These are phyloP conservation scores for Mentha longifolia DNA, from an alignment of 257 asterid genomes.

Conservation along the genomic window DNA sequence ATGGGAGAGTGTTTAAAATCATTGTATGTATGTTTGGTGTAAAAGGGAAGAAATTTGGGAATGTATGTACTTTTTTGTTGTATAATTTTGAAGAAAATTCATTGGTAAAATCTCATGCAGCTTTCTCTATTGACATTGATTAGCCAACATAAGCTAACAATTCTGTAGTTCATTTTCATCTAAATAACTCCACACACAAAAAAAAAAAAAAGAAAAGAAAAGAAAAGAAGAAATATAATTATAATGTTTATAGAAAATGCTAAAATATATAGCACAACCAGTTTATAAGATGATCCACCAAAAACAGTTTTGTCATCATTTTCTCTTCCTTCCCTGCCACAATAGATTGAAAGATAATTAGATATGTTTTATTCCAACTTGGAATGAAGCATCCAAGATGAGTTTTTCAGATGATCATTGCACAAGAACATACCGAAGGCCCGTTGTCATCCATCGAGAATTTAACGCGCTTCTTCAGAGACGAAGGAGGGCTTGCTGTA, in stretches of 20 bases:
- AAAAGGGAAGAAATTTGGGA: constrained; percentile 10
- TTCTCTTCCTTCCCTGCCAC: constrained; percentile 73
- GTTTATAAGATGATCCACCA: not conserved
- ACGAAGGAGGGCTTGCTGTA: constrained; percentile 71
- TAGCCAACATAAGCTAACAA: too few species aligned
- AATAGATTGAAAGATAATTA: not conserved
- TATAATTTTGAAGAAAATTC: too few species aligned
- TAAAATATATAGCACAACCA: not conserved
- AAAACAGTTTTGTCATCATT: constrained; percentile 39
- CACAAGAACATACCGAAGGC: constrained; percentile 53
- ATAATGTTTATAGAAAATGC: not conserved
- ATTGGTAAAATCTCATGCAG: too few species aligned
- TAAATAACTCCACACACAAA: too few species aligned
- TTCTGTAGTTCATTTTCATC: too few species aligned
- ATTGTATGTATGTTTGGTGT: constrained; percentile 36
- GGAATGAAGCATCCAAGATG: not conserved
- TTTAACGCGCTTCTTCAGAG: constrained; percentile 69
- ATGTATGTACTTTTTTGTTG: constrained; percentile 1
- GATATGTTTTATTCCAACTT: not conserved
- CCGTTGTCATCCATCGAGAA: constrained; percentile 66
- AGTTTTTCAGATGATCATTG: not conserved
- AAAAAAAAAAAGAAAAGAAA: too few species aligned
- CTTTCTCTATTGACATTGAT: too few species aligned
- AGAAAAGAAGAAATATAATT: too few species aligned
- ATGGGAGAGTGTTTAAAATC: constrained; percentile 27